Conservation (phyloP, 345 rosid genomes). For the Lumnitzera racemosa region DNA sequence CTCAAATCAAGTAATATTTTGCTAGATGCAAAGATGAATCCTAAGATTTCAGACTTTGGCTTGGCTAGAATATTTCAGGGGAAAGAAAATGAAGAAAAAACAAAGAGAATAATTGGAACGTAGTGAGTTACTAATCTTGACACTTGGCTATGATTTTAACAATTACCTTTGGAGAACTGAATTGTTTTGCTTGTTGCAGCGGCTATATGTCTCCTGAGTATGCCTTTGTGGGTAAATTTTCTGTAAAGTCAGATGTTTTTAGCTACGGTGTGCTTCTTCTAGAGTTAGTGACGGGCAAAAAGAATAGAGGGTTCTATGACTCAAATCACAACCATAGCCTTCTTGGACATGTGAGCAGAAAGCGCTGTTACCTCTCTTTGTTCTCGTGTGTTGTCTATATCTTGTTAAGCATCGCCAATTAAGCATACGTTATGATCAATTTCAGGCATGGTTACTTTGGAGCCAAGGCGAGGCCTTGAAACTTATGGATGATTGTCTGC, state of each 20-base stretch:
- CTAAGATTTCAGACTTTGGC: constrained; percentile 46
- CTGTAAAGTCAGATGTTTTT: constrained; percentile 7
- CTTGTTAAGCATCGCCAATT: not conserved
- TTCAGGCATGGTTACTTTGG: constrained; percentile 32
- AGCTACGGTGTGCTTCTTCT: constrained; percentile 1
- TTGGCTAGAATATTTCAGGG: constrained; percentile 44
- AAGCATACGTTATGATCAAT: not conserved
- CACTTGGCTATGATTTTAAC: not conserved
- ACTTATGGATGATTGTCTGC: constrained; percentile 9
- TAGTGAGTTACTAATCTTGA: constrained; percentile 22
- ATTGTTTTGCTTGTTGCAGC: not conserved
- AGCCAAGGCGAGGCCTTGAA: constrained; percentile 6
- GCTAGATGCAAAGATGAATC: constrained; percentile 35
- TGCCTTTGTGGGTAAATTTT: not conserved
- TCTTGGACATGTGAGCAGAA: constrained; percentile 9
- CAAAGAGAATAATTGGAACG: constrained; percentile 34
- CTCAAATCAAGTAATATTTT: constrained; percentile 43
- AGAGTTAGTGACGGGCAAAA: not conserved
- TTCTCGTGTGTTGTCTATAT: not conserved
- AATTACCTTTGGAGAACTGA: not conserved
- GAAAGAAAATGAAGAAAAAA: constrained; percentile 24
- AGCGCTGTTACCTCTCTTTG: not conserved
- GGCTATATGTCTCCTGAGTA: too few relatives aligned
- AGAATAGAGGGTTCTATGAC: not conserved
- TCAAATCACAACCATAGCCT: too few relatives aligned